Evolutionary conservation across 2,329 filamentous ascomycete genomes (phyloP).

Genomic region (Lomentospora prolificans): DNA sequence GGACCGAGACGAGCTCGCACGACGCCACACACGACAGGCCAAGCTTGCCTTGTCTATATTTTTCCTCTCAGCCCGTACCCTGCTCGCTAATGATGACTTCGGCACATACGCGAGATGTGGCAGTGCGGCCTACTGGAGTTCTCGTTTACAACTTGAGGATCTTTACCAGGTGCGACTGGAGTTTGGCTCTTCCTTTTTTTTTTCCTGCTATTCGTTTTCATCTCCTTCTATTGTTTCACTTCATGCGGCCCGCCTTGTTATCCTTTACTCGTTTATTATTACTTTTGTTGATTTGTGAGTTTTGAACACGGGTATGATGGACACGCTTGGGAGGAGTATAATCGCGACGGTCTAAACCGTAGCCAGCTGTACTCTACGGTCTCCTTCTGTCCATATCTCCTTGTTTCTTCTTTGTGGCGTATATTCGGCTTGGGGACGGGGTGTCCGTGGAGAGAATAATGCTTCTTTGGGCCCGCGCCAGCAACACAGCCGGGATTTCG

Average conservation of each 20-base stretch:
- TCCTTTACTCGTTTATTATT: slow-evolving; percentile 1
- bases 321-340: neutral
- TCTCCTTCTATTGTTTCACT: slow-evolving; percentile 4
- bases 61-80: too few relatives aligned
- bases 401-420: slow-evolving; percentile 5
- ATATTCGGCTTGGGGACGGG: neutral
- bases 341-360: neutral
- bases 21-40: too few relatives aligned
- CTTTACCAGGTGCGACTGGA: too few relatives aligned
- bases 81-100: too few relatives aligned
- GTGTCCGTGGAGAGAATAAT: neutral
- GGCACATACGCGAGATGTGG: too few relatives aligned
- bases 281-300: neutral
- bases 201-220: neutral
- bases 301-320: neutral
- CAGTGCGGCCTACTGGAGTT: too few relatives aligned
- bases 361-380: neutral
- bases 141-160: too few relatives aligned
- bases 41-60: too few relatives aligned
- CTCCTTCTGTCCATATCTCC: neutral
- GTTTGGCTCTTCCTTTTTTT: neutral
- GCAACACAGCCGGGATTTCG: neutral
- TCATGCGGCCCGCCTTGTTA: slow-evolving; percentile 7
- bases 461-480: too few relatives aligned
- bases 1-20: too few relatives aligned